Evolutionary conservation across 352 stramenopile genomes (phyloP).

Genomic region (Phytophthora megakarya): DNA sequence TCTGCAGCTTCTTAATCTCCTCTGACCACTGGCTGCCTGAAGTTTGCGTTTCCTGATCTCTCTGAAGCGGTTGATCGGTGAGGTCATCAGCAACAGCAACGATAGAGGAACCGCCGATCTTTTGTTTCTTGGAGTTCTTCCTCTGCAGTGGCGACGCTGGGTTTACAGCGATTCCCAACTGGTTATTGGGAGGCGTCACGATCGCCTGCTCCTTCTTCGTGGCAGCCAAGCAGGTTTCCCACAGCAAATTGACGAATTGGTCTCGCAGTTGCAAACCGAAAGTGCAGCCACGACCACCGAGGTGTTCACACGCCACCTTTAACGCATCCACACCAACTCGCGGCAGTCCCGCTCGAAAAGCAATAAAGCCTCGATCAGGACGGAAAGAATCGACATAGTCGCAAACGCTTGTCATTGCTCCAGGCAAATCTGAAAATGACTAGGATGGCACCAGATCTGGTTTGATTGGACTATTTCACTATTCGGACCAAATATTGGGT

Average conservation of each 20-base stretch:
- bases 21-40: not conserved
- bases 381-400: not conserved
- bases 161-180: not conserved
- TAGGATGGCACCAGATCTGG: conserved; percentile 6
- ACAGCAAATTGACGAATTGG: conserved; percentile 14
- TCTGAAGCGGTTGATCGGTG: not conserved
- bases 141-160: not conserved
- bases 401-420: no score
- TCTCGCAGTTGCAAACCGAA: conserved; percentile 12
- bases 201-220: not conserved
- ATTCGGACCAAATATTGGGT: conserved; percentile 7
- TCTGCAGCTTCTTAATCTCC: not conserved
- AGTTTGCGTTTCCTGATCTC: not conserved
- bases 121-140: conserved; percentile 4
- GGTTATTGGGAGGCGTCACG: not conserved
- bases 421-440: no score
- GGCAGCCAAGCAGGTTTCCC: conserved; percentile 5
- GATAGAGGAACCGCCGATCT: not conserved
- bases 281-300: not conserved
- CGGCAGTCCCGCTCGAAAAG: conserved; percentile 8
- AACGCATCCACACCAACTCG: conserved; percentile 1
- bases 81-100: not conserved
- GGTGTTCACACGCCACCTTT: conserved; percentile 5
- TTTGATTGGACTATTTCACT: not conserved
- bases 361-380: conserved; percentile 2